phyloP scores from a whole-genome alignment of 163 green algal species.

The Chlorella variabilis region DNA sequence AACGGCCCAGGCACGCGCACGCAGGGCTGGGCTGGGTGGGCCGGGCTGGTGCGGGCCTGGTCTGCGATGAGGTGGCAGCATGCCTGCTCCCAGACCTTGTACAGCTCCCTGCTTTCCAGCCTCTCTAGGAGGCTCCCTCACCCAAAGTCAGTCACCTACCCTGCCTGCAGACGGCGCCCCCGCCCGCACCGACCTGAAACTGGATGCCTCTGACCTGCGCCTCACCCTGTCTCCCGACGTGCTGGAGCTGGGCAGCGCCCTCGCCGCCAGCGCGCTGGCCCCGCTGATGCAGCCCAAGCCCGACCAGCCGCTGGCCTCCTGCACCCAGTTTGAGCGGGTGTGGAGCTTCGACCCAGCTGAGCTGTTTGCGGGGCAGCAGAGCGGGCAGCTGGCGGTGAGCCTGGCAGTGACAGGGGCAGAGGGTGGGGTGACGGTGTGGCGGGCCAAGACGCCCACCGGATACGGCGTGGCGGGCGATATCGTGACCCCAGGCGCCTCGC shows the following conservation, averaged over 20 bases:
- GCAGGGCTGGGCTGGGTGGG: neutral
- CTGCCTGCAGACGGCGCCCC: neutral
- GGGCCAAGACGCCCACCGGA: constrained; percentile 70
- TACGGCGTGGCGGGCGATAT: constrained; percentile 71
- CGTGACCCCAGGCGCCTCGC: constrained; percentile 47
- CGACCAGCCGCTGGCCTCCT: constrained; percentile 63
- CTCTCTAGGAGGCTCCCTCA: no score
- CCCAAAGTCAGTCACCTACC: neutral
- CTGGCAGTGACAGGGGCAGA: constrained; percentile 53
- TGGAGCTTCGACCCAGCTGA: constrained; percentile 58
- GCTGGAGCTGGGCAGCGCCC: constrained; percentile 63
- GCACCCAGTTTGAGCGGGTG: constrained; percentile 68
- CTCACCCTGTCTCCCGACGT: constrained; percentile 81
- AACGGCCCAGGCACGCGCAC: neutral
- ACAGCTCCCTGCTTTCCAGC: no score
- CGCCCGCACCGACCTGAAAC: constrained; percentile 47
- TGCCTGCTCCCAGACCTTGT: neutral
- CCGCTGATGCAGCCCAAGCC: constrained; percentile 66
- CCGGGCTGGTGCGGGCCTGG: no score
- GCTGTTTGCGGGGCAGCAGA: constrained; percentile 7
- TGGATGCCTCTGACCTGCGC: constrained; percentile 64
- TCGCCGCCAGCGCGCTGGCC: constrained; percentile 59
- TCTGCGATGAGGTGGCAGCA: neutral
- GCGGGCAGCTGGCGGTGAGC: constrained; percentile 51
- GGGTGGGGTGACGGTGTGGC: constrained; percentile 80